Percentiles rank a stretch among this genome's conserved stretches.
Conservation (phyloP, 169 alveolate species). For the Plasmodium berghei region DNA sequence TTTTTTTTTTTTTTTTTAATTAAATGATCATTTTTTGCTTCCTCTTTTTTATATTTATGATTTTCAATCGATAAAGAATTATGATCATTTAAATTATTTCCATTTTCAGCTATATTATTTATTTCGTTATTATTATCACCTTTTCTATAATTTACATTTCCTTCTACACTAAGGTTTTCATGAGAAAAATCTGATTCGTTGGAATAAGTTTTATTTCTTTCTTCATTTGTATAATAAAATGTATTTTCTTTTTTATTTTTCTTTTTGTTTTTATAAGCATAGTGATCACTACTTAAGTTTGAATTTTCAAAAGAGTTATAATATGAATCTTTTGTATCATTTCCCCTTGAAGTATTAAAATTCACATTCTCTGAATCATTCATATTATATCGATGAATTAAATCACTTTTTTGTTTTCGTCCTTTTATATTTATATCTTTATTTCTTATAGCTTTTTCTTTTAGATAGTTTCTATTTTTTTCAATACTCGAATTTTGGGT, state of each 20-base stretch:
- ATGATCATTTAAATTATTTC: conserved; percentile 18
- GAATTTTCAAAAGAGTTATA: conserved; percentile 6
- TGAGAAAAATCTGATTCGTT: conserved; percentile 1
- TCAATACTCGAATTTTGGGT: neutral
- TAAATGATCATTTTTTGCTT: conserved; percentile 10
- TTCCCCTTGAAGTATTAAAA: too few species aligned
- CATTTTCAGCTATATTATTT: conserved; percentile 3
- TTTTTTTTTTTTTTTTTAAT: conserved; percentile 1
- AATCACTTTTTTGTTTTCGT: conserved; percentile 8
- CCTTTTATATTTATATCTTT: neutral
- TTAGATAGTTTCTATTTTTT: conserved; percentile 15
- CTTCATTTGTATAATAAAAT: conserved; percentile 17
- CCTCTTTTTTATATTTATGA: conserved; percentile 7
- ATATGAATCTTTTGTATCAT: too few species aligned
- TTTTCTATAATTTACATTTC: conserved; percentile 13
- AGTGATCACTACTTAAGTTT: neutral
- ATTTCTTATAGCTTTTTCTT: conserved; percentile 15
- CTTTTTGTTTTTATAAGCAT: neutral
- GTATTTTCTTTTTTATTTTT: conserved; percentile 17
- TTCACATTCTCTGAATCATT: neutral
- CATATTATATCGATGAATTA: neutral
- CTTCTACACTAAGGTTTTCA: conserved; percentile 10
- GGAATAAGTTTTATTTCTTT: conserved; percentile 4
- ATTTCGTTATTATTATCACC: neutral
- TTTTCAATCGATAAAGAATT: conserved; percentile 23